Evolutionary conservation across 83 land plant genomes (phyloP).

Genomic region (Picea abies): DNA sequence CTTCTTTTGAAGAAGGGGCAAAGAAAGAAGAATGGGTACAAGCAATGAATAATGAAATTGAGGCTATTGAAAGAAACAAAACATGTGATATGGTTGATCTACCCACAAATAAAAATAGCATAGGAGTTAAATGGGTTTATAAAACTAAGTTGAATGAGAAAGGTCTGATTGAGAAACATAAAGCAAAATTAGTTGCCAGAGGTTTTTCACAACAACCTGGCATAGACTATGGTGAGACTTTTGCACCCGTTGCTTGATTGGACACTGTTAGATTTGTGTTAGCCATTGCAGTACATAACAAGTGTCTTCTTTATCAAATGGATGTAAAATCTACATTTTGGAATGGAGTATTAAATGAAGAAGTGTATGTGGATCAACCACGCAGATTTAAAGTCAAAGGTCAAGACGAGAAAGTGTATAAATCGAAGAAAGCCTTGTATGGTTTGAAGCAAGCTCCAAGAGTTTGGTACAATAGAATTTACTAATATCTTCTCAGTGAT

Average conservation of each 20-base stretch:
- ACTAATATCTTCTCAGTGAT: too few relatives aligned
- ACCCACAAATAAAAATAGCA: not conserved
- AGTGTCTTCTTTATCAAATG: conserved; percentile 24
- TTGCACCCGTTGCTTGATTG: conserved; percentile 31
- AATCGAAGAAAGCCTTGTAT: too few relatives aligned
- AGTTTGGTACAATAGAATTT: too few relatives aligned
- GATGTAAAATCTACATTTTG: conserved; percentile 25
- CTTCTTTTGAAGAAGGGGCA: not conserved
- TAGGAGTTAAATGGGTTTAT: conserved; percentile 32
- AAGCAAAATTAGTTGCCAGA: conserved; percentile 31
- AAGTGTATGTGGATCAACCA: too few relatives aligned
- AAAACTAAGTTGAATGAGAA: conserved; percentile 13
- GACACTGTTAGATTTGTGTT: conserved; percentile 28
- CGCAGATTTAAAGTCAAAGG: too few relatives aligned
- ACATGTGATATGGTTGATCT: conserved; percentile 33
- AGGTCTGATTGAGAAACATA: conserved; percentile 18
- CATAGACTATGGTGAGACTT: conserved; percentile 25
- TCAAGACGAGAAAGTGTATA: too few relatives aligned
- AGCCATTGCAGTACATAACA: conserved; percentile 26
- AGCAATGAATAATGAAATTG: conserved; percentile 28
- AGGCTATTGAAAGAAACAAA: conserved; percentile 19
- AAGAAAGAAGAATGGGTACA: conserved; percentile 19
- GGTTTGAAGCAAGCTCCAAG: too few relatives aligned
- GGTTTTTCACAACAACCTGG: conserved; percentile 31
- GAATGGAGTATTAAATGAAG: too few relatives aligned